Conservation (phyloP, 108 stramenopile genomes). For the Chaetoceros muelleri region DNA sequence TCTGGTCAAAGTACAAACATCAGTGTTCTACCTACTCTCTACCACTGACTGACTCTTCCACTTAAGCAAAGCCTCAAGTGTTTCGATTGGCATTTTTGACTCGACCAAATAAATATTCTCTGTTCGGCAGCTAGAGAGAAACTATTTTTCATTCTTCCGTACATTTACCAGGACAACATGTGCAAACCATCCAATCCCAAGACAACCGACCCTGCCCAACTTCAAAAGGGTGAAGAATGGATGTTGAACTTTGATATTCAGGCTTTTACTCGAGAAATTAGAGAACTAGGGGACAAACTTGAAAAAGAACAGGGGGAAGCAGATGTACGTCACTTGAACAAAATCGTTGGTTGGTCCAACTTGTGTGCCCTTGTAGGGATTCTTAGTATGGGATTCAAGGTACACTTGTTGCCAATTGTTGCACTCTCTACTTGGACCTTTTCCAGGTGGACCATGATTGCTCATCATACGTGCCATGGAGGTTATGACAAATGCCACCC, state of each 20-base stretch:
- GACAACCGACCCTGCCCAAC: background rate
- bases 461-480: constrained; percentile 77
- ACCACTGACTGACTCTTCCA: too few species aligned
- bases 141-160: too few species aligned
- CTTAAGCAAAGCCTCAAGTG: too few species aligned
- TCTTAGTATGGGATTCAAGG: constrained; percentile 32
- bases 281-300: constrained; percentile 64
- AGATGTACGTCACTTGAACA: constrained; percentile 82
- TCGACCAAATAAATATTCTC: too few species aligned
- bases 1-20: too few species aligned
- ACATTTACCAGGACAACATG: too few species aligned
- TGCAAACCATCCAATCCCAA: background rate
- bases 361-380: constrained; percentile 59
- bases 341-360: constrained; percentile 81
- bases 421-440: constrained; percentile 61
- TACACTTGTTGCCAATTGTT: constrained; percentile 37
- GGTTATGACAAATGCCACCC: constrained; percentile 76
- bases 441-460: constrained; percentile 82
- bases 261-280: constrained; percentile 69
- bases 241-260: constrained; percentile 65
- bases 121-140: too few species aligned
- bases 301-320: constrained; percentile 63
- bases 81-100: too few species aligned
- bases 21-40: too few species aligned
- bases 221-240: constrained; percentile 59